phyloP scores from a whole-genome alignment of 371 early-diverging fungal genomes.

The Astathelohania contejeani region DNA sequence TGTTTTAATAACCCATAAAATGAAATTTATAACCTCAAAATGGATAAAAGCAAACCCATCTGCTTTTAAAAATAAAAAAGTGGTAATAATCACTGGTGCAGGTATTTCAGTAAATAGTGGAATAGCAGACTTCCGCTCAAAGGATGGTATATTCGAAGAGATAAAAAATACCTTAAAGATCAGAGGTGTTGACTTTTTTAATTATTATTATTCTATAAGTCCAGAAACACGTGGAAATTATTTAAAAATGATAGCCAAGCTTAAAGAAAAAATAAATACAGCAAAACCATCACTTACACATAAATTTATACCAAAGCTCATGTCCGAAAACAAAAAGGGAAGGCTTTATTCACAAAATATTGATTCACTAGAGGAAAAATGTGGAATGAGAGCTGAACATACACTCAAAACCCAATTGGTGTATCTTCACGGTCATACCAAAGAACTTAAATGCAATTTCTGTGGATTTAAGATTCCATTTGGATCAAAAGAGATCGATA shows the following conservation, averaged over 20 bases:
- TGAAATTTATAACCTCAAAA: conserved; percentile 13
- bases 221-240: conserved; percentile 62
- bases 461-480: conserved; percentile 36
- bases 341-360: conserved; percentile 93
- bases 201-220: conserved; percentile 54
- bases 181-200: conserved; percentile 79
- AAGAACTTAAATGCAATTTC: conserved; percentile 33
- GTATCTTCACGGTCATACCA: conserved; percentile 51
- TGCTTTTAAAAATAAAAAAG: conserved; percentile 53
- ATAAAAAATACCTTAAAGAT: conserved; percentile 65
- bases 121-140: conserved; percentile 89
- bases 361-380: conserved; percentile 75
- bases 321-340: conserved; percentile 62
- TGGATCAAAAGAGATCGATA: conserved; percentile 9
- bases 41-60: conserved; percentile 13
- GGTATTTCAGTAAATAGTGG: conserved; percentile 84
- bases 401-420: conserved; percentile 26
- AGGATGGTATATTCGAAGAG: conserved; percentile 74
- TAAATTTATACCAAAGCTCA: conserved; percentile 64
- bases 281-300: conserved; percentile 71
- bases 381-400: conserved; percentile 56
- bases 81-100: conserved; percentile 69
- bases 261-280: conserved; percentile 58
- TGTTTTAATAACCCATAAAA: neutral
- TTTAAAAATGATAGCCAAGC: conserved; percentile 74